Base-by-base conservation (phyloP, 352 stramenopile species). In the Globisporangium radiosum region DNA sequence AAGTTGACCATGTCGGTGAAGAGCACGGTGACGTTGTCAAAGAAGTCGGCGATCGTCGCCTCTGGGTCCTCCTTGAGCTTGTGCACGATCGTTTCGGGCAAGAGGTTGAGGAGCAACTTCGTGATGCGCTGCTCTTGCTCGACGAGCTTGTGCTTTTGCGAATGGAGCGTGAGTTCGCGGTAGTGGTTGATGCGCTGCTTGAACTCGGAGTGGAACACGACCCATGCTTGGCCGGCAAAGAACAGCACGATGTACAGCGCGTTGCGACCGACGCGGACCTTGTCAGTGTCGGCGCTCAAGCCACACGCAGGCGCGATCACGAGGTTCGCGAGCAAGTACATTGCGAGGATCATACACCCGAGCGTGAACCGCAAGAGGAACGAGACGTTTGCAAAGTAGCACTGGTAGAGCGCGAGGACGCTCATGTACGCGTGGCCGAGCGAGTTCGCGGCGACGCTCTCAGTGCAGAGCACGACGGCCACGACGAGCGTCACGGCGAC, bases 1-100 rank as follows among this genome's bases (percentile, higher is more conserved):
- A 96, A 96, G 57, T 95, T 87, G 59, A 88, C 81, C 75, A 94
- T 89, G 52, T 92, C 83, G 37, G 79, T 90, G 66, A 94, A 94
- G 1, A 94, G 54, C n/a, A 93, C 77, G 0, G 86, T 95, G 49
- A 93, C 85, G 48, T 91, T 87, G 59, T 85, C 71, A 62, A 91
- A 94, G 62, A 88, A 90, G 53, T 95, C 84, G 36, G 83, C 84
- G 49, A 95, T 92, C 7, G 79, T 87, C 11, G 81, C 73, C 43
- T 90, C 74, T 0, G 82, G 79, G 43, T 92, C 75, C 42, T 89
- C 79, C 17, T 93, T 90, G 9, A 93, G 69, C 65, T 94, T 92
- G 56, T 90, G 70, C 14, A 96, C 85, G 44, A 93, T 94, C 14
- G 77, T 92, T 52, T 90, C 81, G 0, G 87, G 87, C 5, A 96